Evolutionary conservation across 2,329 filamentous ascomycete species (phyloP).

Genomic region (Claviceps pazoutovae): DNA sequence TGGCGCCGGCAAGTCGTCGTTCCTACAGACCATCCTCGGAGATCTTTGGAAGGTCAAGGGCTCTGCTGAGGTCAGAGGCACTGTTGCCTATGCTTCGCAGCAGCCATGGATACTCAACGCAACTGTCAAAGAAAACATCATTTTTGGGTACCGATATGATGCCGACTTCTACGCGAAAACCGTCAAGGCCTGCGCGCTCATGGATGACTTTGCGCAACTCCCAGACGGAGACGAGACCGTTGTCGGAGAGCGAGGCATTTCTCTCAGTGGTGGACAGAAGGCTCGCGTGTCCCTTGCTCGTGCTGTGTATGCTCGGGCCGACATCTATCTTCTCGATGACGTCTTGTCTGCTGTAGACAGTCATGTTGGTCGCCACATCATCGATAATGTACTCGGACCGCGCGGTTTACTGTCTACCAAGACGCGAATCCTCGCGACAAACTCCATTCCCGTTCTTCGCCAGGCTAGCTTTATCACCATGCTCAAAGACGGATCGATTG

Average conservation of each 20-base stretch:
- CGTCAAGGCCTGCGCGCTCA: constrained; percentile 75
- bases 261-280: constrained; percentile 89
- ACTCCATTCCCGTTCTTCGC: constrained; percentile 80
- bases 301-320: constrained; percentile 92
- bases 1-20: constrained; percentile 87
- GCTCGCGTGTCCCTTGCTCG: constrained; percentile 82
- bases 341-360: constrained; percentile 95
- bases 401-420: constrained; percentile 72
- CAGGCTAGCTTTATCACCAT: constrained; percentile 83
- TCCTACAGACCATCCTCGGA: constrained; percentile 76
- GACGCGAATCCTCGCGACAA: constrained; percentile 86
- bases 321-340: constrained; percentile 90
- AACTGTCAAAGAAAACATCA: constrained; percentile 89
- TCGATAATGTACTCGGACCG: constrained; percentile 81
- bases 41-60: constrained; percentile 85
- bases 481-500: constrained; percentile 66
- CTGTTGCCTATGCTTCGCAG: constrained; percentile 83
- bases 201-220: constrained; percentile 81
- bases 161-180: constrained; percentile 89
- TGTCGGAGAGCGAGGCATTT: constrained; percentile 93
- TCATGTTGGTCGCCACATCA: constrained; percentile 88
- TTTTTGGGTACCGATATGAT: constrained; percentile 92
- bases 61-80: constrained; percentile 67
- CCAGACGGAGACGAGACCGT: constrained; percentile 95
- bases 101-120: constrained; percentile 96